These are phyloP conservation scores for Microdochium paspali DNA, from an alignment of 2,329 filamentous ascomycete genomes.

Conservation along the genomic window DNA sequence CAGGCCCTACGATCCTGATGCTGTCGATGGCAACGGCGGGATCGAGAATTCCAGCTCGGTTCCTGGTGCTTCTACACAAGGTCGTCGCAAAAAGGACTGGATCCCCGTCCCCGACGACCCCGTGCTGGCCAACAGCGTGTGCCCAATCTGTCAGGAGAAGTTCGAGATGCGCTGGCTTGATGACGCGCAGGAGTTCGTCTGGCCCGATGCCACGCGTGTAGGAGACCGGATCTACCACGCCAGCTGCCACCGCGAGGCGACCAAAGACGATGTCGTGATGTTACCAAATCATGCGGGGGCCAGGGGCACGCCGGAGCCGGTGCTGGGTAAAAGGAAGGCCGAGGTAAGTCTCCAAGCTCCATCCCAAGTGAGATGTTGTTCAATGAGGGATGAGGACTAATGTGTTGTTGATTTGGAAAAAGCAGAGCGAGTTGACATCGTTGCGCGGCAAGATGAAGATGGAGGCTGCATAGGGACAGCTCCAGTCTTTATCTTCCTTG, in stretches of 20 bases:
- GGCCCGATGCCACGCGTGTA: constrained; percentile 78
- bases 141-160: constrained; percentile 90
- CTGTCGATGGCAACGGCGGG: constrained; percentile 26
- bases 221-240: constrained; percentile 79
- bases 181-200: constrained; percentile 92
- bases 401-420: constrained; percentile 3
- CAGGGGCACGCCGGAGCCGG: constrained; percentile 50
- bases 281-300: constrained; percentile 17
- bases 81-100: constrained; percentile 54
- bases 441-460: constrained; percentile 7
- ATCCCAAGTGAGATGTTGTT: background rate
- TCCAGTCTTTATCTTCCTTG: background rate
- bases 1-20: constrained; percentile 25
- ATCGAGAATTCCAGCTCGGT: constrained; percentile 25
- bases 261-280: constrained; percentile 45
- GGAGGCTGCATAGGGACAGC: constrained; percentile 3
- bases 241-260: constrained; percentile 79
- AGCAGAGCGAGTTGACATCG: constrained; percentile 21
- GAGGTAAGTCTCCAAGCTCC: constrained; percentile 37
- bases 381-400: background rate
- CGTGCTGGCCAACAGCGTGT: constrained; percentile 64
- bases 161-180: constrained; percentile 91
- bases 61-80: constrained; percentile 23
- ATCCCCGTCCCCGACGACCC: constrained; percentile 78
- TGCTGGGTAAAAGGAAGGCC: constrained; percentile 67